Conservation (phyloP, 495 filamentous ascomycete genomes). For the Penicillium macrosclerotiorum region DNA sequence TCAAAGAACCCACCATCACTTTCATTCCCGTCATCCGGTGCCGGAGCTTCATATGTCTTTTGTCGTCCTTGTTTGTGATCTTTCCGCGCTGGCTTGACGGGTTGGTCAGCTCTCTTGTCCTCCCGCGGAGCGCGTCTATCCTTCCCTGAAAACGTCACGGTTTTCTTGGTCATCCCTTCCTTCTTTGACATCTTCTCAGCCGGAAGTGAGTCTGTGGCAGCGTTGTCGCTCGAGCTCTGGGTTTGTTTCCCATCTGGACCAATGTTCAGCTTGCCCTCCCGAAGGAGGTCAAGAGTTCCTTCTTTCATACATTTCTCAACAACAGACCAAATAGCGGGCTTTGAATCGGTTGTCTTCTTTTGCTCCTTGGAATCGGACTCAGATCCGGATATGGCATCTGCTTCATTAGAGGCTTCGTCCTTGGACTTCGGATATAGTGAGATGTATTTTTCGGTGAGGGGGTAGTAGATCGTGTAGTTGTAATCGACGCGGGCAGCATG, state of each 20-base stretch:
- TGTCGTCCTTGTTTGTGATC: conserved; percentile 9
- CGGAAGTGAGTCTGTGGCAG: neutral
- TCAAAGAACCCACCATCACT: conserved; percentile 60
- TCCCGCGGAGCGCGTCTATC: conserved; percentile 3
- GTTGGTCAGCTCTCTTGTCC: conserved; percentile 11
- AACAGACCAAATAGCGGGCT: conserved; percentile 63
- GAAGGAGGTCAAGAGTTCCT: conserved; percentile 56
- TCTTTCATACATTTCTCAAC: conserved; percentile 70
- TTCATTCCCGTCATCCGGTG: conserved; percentile 32
- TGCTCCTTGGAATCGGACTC: conserved; percentile 19
- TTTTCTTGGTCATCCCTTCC: conserved; percentile 13
- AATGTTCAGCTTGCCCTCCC: conserved; percentile 47
- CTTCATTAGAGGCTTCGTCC: conserved; percentile 18
- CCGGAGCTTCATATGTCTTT: conserved; percentile 10
- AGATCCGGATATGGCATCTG: conserved; percentile 15
- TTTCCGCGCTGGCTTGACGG: conserved; percentile 11
- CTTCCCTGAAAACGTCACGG: conserved; percentile 10
- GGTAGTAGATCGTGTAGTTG: conserved; percentile 83
- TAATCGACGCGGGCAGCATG: conserved; percentile 74
- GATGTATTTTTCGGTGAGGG: conserved; percentile 74
- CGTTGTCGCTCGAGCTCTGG: neutral
- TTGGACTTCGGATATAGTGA: conserved; percentile 63
- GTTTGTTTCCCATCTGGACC: conserved; percentile 23
- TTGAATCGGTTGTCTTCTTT: conserved; percentile 19
- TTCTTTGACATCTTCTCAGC: conserved; percentile 12